phyloP scores from a whole-genome alignment of 2,329 filamentous ascomycete species.

The Cyclaneusma minus region DNA sequence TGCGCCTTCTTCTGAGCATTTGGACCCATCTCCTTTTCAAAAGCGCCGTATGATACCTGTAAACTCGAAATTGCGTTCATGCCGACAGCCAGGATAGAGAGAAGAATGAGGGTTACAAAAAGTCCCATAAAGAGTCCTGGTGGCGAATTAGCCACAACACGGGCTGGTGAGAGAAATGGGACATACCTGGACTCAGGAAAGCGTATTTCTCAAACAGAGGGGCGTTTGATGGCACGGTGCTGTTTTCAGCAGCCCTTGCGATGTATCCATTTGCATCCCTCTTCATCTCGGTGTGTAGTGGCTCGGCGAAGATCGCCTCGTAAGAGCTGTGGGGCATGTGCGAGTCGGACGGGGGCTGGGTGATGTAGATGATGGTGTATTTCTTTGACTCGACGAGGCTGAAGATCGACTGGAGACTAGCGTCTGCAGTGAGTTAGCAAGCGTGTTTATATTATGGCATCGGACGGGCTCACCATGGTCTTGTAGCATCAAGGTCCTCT shows the following conservation, averaged over 20 bases:
- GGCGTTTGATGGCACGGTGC: slow-evolving; percentile 29
- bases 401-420: slow-evolving; percentile 28
- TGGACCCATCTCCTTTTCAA: slow-evolving; percentile 93
- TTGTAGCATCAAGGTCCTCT: slow-evolving; percentile 9
- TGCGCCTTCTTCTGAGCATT: slow-evolving; percentile 71
- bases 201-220: slow-evolving; percentile 84
- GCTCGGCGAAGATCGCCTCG: slow-evolving; percentile 45
- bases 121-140: slow-evolving; percentile 82
- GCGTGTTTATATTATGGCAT: slow-evolving; percentile 3
- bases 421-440: slow-evolving; percentile 19
- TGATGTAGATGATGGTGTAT: slow-evolving; percentile 66
- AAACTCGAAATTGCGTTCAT: slow-evolving; percentile 64
- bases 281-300: slow-evolving; percentile 60
- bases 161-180: background rate
- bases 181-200: slow-evolving; percentile 75
- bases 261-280: slow-evolving; percentile 31
- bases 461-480: slow-evolving; percentile 4
- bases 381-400: slow-evolving; percentile 29
- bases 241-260: slow-evolving; percentile 23
- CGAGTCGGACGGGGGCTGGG: slow-evolving; percentile 33
- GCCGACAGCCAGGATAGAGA: slow-evolving; percentile 66
- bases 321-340: slow-evolving; percentile 32
- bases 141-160: slow-evolving; percentile 2
- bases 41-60: slow-evolving; percentile 83
- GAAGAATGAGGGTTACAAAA: slow-evolving; percentile 51